A percentile compares a stretch with the other conserved stretches of the same genome.
phyloP scores from a whole-genome alignment of 2,329 filamentous ascomycete genomes.

The Verticillium longisporum region DNA sequence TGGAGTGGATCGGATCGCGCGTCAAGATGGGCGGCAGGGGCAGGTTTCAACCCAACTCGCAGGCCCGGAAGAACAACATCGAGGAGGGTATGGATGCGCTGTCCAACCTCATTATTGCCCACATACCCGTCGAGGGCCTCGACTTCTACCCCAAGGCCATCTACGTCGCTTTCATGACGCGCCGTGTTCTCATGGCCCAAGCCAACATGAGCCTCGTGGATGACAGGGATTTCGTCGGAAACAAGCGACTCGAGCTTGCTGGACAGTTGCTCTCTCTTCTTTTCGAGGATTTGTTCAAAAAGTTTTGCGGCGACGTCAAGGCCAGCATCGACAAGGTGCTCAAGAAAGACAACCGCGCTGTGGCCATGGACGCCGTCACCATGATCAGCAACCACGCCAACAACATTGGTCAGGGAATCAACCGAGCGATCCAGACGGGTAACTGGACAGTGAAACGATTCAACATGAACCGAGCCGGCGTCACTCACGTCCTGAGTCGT shows the following conservation, averaged over 20 bases:
- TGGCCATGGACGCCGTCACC: slow-evolving; percentile 79
- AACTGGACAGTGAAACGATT: slow-evolving; percentile 99
- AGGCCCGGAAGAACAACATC: slow-evolving; percentile 68
- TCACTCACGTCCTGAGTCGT: slow-evolving; percentile 91
- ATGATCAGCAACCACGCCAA: slow-evolving; percentile 80
- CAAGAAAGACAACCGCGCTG: slow-evolving; percentile 85
- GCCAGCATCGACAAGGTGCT: slow-evolving; percentile 91
- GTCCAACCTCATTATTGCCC: slow-evolving; percentile 87
- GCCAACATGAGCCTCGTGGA: slow-evolving; percentile 86
- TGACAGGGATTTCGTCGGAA: slow-evolving; percentile 95
- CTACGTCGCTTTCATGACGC: slow-evolving; percentile 94
- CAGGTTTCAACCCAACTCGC: slow-evolving; percentile 38
- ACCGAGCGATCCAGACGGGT: slow-evolving; percentile 91
- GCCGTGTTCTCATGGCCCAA: slow-evolving; percentile 90
- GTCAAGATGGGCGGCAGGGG: slow-evolving; percentile 78
- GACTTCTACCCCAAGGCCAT: slow-evolving; percentile 97
- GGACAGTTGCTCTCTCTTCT: slow-evolving; percentile 89
- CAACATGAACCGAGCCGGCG: slow-evolving; percentile 95
- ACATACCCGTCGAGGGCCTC: slow-evolving; percentile 83
- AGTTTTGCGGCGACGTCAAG: slow-evolving; percentile 83
- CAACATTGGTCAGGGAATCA: slow-evolving; percentile 87
- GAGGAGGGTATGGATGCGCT: slow-evolving; percentile 91
- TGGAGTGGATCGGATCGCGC: slow-evolving; percentile 83
- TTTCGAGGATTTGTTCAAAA: slow-evolving; percentile 97
- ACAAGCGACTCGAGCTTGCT: slow-evolving; percentile 91